These are phyloP conservation scores for Apiospora arundinis DNA, from an alignment of 2,329 filamentous ascomycete species.

Conservation along the genomic window DNA sequence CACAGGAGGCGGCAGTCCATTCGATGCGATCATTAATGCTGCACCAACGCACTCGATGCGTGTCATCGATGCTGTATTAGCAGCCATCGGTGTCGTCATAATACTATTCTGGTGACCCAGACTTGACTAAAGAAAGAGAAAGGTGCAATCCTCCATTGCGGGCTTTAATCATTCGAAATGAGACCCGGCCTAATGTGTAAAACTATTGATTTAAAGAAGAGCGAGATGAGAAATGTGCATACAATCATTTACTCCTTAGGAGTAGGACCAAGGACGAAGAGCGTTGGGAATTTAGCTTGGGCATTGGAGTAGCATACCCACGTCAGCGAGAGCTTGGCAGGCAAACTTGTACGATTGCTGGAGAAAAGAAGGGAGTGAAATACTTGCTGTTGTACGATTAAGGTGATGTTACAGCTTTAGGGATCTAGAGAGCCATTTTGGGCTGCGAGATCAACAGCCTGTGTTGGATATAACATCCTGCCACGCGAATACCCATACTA, in stretches of 20 bases:
- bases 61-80: conserved; percentile 17
- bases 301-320: not conserved
- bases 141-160: not conserved
- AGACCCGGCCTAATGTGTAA: not conserved
- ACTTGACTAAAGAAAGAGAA: not conserved
- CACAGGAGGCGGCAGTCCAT: conserved; percentile 34
- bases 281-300: not conserved
- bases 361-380: not conserved
- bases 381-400: not conserved
- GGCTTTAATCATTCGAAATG: not conserved
- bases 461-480: not conserved
- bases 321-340: not conserved
- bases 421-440: conserved; percentile 3
- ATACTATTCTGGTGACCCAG: conserved; percentile 20
- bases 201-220: not conserved
- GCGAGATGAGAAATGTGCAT: not conserved
- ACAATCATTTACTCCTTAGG: not conserved
- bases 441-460: not conserved
- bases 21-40: conserved; percentile 28
- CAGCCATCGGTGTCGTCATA: conserved; percentile 17
- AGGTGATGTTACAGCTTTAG: not conserved
- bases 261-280: not conserved
- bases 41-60: conserved; percentile 15
- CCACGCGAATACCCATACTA: not conserved
- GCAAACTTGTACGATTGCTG: not conserved